These are phyloP conservation scores for Penicillium macrosclerotiorum DNA, from an alignment of 495 filamentous ascomycete species.

Conservation along the genomic window DNA sequence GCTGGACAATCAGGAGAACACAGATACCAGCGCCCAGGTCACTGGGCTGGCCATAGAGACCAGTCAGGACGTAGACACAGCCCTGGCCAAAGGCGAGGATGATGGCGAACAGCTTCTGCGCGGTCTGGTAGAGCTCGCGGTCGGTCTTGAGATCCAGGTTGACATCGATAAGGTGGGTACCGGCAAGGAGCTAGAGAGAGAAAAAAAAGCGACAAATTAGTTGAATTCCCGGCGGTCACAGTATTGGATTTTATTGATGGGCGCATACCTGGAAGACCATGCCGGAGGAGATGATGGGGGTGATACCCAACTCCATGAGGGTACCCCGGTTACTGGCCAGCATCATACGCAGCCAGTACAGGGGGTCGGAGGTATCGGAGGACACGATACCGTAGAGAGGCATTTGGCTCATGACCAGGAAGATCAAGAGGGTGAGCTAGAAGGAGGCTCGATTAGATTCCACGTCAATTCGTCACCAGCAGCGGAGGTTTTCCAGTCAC, in stretches of 20 bases:
- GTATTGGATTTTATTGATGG: conserved; percentile 1
- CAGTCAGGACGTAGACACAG: conserved; percentile 94
- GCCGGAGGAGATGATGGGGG: conserved; percentile 98
- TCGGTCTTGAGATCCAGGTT: conserved; percentile 99
- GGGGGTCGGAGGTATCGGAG: conserved; percentile 92
- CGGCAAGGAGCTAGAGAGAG: conserved; percentile 87
- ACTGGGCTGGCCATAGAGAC: conserved; percentile 93
- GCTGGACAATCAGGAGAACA: conserved; percentile 93
- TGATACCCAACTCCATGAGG: conserved; percentile 98
- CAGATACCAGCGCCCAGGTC: conserved; percentile 97
- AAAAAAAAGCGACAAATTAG: conserved; percentile 17
- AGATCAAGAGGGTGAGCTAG: conserved; percentile 91
- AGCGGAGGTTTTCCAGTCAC: conserved; percentile 21
- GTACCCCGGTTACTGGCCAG: conserved; percentile 98
- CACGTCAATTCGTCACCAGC: conserved; percentile 12
- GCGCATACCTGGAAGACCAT: conserved; percentile 91
- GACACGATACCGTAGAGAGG: conserved; percentile 94
- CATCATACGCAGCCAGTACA: conserved; percentile 99
- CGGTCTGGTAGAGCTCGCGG: conserved; percentile 98
- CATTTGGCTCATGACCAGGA: conserved; percentile 99
- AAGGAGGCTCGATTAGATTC: conserved; percentile 31
- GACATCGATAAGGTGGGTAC: conserved; percentile 99
- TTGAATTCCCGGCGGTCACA: conserved; percentile 3
- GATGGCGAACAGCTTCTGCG: conserved; percentile 98
- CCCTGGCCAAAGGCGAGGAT: conserved; percentile 97